phyloP scores from a whole-genome alignment of 768 basidiomycete species.

The Trametes coccinea region DNA sequence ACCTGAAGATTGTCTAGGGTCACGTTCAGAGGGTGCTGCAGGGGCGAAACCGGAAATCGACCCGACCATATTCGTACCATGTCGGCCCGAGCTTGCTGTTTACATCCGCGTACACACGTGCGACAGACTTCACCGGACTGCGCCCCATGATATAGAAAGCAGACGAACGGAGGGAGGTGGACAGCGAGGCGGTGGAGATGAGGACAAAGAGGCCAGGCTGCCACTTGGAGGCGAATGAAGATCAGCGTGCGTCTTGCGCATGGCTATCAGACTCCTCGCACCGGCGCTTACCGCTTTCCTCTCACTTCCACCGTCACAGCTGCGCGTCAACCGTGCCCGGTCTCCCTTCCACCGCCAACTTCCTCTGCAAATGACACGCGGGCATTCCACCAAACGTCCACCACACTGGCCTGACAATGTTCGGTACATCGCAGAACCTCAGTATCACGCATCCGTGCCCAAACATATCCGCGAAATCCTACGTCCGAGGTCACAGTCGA shows the following conservation, averaged over 20 bases:
- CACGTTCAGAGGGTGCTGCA: background rate
- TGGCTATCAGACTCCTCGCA: slow-evolving; percentile 14
- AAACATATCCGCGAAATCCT: slow-evolving; percentile 42
- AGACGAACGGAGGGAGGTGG: slow-evolving; percentile 2
- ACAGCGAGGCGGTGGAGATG: slow-evolving; percentile 12
- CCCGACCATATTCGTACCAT: slow-evolving; percentile 94
- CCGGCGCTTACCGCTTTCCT: slow-evolving; percentile 11
- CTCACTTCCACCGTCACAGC: background rate
- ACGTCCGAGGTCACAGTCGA: background rate
- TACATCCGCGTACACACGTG: slow-evolving; percentile 86
- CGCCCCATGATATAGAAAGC: slow-evolving; percentile 55
- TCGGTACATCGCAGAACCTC: slow-evolving; percentile 51
- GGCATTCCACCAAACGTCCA: slow-evolving; percentile 11
- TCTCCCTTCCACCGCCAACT: background rate
- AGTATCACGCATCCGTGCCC: slow-evolving; percentile 61
- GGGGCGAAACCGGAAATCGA: slow-evolving; percentile 1
- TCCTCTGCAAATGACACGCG: background rate
- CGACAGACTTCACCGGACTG: slow-evolving; percentile 73
- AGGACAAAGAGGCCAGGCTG: slow-evolving; percentile 1
- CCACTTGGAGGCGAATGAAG: slow-evolving; percentile 13
- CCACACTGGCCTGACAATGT: slow-evolving; percentile 55
- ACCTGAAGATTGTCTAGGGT: slow-evolving; percentile 87
- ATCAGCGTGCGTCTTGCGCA: slow-evolving; percentile 20
- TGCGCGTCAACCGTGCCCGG: background rate
- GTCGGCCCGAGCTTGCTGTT: slow-evolving; percentile 84